These are phyloP conservation scores for Cinnamomum micranthum DNA, from an alignment of 164 flowering plant genomes.

Conservation along the genomic window DNA sequence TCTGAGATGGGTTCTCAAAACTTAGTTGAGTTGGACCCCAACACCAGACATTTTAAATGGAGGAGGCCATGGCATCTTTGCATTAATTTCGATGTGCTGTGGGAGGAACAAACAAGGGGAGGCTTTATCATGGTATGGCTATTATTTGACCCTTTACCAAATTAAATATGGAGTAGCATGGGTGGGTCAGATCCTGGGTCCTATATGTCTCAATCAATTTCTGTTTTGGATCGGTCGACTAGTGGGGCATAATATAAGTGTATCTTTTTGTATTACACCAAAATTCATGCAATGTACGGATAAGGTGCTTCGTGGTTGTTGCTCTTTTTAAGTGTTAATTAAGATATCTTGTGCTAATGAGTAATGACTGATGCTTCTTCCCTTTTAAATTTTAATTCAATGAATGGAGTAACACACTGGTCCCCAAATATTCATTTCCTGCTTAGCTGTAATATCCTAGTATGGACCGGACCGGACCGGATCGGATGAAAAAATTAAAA, in stretches of 20 bases:
- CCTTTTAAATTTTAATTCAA: not conserved
- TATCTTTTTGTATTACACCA: too few relatives aligned
- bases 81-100: not conserved
- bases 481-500: conserved; percentile 3
- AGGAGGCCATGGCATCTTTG: not conserved
- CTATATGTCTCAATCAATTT: not conserved
- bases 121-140: conserved; percentile 10
- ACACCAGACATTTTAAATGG: conserved; percentile 4
- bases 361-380: not conserved
- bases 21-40: conserved; percentile 2
- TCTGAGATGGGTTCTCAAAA: not conserved
- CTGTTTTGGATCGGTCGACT: not conserved
- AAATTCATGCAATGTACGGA: too few relatives aligned
- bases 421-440: conserved; percentile 21
- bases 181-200: not conserved
- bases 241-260: not conserved
- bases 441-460: conserved; percentile 18
- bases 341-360: not conserved
- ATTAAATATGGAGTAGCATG: not conserved
- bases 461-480: conserved; percentile 26
- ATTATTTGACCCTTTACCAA: conserved; percentile 24
- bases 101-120: conserved; percentile 13
- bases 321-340: conserved; percentile 7
- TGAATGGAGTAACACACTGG: not conserved
- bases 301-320: conserved; percentile 12